These are phyloP conservation scores for Cercospora brassicicola DNA, from an alignment of 2,329 filamentous ascomycete species.

Conservation along the genomic window DNA sequence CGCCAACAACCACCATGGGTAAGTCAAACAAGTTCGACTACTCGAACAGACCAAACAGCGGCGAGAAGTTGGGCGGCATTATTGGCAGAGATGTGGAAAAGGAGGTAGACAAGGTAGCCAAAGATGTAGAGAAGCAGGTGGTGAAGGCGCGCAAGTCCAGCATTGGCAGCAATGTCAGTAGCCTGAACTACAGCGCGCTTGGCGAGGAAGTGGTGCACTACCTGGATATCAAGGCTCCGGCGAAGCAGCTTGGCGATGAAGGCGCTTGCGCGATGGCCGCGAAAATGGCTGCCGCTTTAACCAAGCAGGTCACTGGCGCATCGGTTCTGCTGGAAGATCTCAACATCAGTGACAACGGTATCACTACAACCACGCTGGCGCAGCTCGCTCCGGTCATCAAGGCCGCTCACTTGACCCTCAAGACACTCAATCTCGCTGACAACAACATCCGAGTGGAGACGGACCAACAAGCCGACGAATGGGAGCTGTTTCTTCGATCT, in stretches of 20 bases:
- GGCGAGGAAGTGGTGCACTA: conserved; percentile 24
- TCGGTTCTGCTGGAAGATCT: conserved; percentile 48
- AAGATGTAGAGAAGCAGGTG: conserved; percentile 29
- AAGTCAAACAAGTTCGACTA: conserved; percentile 43
- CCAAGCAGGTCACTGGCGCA: conserved; percentile 33
- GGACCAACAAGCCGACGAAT: conserved; percentile 42
- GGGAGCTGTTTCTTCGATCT: conserved; percentile 47
- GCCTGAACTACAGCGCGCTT: conserved; percentile 14
- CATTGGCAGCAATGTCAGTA: conserved; percentile 25
- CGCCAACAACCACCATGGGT: conserved; percentile 25
- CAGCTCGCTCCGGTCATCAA: conserved; percentile 46
- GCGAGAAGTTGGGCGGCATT: conserved; percentile 48
- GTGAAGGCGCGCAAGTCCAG: conserved; percentile 35
- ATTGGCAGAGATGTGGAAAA: conserved; percentile 49
- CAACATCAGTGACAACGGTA: conserved; percentile 47
- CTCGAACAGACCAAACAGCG: conserved; percentile 48
- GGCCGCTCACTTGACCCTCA: conserved; percentile 47
- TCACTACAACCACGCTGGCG: conserved; percentile 46
- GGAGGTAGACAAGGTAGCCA: conserved; percentile 38
- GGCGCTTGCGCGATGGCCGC: conserved; percentile 47
- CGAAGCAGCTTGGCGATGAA: conserved; percentile 50
- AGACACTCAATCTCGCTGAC: conserved; percentile 49
- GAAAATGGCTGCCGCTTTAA: conserved; percentile 45
- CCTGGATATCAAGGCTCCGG: conserved; percentile 50
- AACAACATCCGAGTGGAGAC: conserved; percentile 47